phyloP scores from a whole-genome alignment of 2,329 filamentous ascomycete species.

The Hawksworthiomyces lignivorus region DNA sequence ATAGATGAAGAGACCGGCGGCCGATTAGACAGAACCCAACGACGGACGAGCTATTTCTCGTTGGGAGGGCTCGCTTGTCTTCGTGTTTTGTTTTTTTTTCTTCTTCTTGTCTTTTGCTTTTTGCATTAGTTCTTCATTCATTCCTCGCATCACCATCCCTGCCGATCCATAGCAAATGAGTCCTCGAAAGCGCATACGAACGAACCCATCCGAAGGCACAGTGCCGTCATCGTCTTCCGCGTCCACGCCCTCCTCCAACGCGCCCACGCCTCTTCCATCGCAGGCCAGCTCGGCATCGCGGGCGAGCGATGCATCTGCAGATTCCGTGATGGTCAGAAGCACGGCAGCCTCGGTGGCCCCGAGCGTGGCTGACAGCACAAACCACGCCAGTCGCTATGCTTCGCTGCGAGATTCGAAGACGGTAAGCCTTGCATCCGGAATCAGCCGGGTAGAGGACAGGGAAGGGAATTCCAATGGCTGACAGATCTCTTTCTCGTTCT shows the following conservation, averaged over 20 bases:
- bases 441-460: no score
- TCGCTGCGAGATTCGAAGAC: slow-evolving; percentile 10
- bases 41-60: no score
- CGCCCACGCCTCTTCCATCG: not conserved
- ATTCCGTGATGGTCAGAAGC: slow-evolving; percentile 3
- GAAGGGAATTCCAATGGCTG: no score
- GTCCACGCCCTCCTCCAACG: not conserved
- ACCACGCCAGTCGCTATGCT: slow-evolving; percentile 5
- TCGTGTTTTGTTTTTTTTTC: no score
- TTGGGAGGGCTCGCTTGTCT: no score
- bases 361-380: slow-evolving; percentile 8
- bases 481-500: not conserved
- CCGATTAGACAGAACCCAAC: no score
- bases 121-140: not conserved
- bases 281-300: not conserved
- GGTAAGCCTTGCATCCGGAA: slow-evolving; percentile 1
- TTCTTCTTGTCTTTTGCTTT: not conserved
- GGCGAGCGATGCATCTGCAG: slow-evolving; percentile 3
- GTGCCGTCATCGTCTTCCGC: slow-evolving; percentile 4
- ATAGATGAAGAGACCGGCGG: no score
- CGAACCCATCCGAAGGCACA: slow-evolving; percentile 23
- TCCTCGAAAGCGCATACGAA: slow-evolving; percentile 33
- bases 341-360: slow-evolving; percentile 6
- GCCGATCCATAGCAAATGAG: slow-evolving; percentile 24
- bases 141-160: not conserved